A percentile compares a stretch with the other conserved stretches of the same genome.
phyloP scores from a whole-genome alignment of 2,329 filamentous ascomycete species.

The Fusarium miscanthi region DNA sequence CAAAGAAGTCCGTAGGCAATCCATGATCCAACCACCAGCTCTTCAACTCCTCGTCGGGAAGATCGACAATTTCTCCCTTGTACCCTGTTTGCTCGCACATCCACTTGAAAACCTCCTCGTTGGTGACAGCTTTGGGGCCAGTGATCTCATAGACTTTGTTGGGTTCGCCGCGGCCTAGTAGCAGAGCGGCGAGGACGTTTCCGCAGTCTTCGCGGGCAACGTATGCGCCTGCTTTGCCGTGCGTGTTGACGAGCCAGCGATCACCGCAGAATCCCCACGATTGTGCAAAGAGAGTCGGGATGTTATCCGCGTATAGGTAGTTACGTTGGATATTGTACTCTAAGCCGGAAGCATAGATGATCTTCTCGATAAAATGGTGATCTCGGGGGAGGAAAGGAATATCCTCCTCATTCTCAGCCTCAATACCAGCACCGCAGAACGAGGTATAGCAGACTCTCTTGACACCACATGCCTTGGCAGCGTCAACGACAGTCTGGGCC shows the following conservation, averaged over 20 bases:
- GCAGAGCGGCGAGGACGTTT: conserved; percentile 31
- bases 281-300: conserved; percentile 34
- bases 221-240: conserved; percentile 38
- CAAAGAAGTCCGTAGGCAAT: conserved; percentile 36
- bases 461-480: conserved; percentile 39
- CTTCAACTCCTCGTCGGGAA: conserved; percentile 40
- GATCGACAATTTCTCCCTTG: conserved; percentile 34
- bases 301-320: conserved; percentile 41
- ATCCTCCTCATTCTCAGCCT: conserved; percentile 42
- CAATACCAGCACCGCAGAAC: conserved; percentile 38
- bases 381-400: conserved; percentile 42
- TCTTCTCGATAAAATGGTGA: conserved; percentile 40
- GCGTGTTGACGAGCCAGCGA: conserved; percentile 37
- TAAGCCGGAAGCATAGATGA: conserved; percentile 37
- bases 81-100: conserved; percentile 38
- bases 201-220: conserved; percentile 41
- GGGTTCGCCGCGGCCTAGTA: conserved; percentile 35
- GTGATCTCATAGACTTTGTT: conserved; percentile 42
- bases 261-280: conserved; percentile 43
- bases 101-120: conserved; percentile 39
- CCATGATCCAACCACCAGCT: conserved; percentile 39
- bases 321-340: conserved; percentile 42
- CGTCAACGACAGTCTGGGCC: conserved; percentile 35
- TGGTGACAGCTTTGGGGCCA: conserved; percentile 33
- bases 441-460: conserved; percentile 43